Conservation (phyloP, 208 protist species). For the Balamuthia mandrillaris region DNA sequence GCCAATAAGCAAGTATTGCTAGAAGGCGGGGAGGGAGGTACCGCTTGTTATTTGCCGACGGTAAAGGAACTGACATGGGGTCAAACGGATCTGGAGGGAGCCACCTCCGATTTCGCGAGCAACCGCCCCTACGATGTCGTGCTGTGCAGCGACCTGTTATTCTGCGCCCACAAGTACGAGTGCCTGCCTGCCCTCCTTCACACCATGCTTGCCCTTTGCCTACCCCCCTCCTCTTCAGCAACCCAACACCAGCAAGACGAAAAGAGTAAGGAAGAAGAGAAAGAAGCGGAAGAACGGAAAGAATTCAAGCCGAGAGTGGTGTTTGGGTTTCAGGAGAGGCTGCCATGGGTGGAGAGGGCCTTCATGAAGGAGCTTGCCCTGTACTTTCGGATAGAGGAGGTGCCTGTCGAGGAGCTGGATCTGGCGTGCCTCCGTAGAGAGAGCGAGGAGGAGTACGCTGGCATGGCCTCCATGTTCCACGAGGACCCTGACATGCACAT, state of each 20-base stretch:
- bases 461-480: constrained; percentile 11
- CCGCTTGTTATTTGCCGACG: too few species aligned
- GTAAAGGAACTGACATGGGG: too few species aligned
- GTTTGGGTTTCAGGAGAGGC: background rate
- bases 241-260: background rate
- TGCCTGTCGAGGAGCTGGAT: too few species aligned
- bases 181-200: background rate
- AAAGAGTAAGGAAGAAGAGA: too few species aligned
- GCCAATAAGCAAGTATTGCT: background rate
- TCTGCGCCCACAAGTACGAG: background rate
- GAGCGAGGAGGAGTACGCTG: constrained; percentile 7
- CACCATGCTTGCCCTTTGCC: background rate
- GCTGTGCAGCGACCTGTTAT: constrained; percentile 10
- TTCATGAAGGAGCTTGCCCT: background rate
- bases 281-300: too few species aligned
- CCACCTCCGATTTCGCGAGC: too few species aligned
- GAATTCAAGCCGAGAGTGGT: background rate
- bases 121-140: background rate
- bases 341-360: background rate
- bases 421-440: too few species aligned
- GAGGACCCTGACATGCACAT: constrained; percentile 11
- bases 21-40: background rate
- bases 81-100: too few species aligned
- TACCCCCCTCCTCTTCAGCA: background rate
- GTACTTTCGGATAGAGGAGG: background rate